Base-by-base conservation (phyloP, 179 eudicot genomes). In the Corrigiola litoralis region DNA sequence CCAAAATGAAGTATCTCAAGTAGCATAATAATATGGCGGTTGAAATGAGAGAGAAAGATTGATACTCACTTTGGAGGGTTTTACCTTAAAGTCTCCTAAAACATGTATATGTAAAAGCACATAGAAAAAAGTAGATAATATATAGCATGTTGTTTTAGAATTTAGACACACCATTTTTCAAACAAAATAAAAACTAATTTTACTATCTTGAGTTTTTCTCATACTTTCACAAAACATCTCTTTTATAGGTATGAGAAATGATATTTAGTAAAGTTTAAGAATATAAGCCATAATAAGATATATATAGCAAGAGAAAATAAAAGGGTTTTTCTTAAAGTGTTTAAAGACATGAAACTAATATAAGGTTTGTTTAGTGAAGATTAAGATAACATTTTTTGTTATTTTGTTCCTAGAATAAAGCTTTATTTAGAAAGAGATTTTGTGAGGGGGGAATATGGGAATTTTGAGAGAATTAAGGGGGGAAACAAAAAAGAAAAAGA, bases 371-470 rank as follows among this genome's bases (percentile, higher is more conserved):
- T 54, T 18, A 17, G 23, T 44, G n/a, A 0, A 18, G 58, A 53
- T 60, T 67, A 67, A 33, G 71, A 72, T 72, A 56, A 52, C 60
- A 72, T 59, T 44, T 59, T 71, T 56, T 29, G 1, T n/a, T 50
- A 13, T 55, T 54, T 54, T 63, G 61, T 61, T 54, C 42, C 45
- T 54, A 61, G 65, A 52, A 66, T 57, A 31, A 64, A 65, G 67
- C 41, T 62, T 52, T 14, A 21, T 24, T 16, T n/a, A 41, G 54
- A 65, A 58, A 68, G 64, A 68, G 71, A 70, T 2, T 14, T 50
- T 50, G 9, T 50, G 13, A 47, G 31, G 56, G 41, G 58, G 32
- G 25, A 36, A 31, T 31, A 9, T 4, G 23, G 17, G 44, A 9
- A 51, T 24, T 48, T 49, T 54, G 66, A 68, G 63, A 61, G 71